Evolutionary conservation across 306 rosid species (phyloP).

Genomic region (Sophora flavescens): DNA sequence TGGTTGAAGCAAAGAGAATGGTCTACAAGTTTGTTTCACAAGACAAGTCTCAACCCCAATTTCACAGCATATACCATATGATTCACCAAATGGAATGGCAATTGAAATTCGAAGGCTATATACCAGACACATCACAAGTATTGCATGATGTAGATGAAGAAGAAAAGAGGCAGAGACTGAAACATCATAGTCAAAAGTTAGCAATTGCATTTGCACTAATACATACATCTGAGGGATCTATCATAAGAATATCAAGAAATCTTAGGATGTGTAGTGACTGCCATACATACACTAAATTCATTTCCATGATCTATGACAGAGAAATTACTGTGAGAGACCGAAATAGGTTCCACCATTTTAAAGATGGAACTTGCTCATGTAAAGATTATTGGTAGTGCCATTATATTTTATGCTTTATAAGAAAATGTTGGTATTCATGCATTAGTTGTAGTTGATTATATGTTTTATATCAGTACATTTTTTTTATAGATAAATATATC

Average conservation of each 20-base stretch:
- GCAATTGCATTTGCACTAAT: constrained; percentile 87
- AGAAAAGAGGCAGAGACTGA: constrained; percentile 81
- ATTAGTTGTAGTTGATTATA: no score
- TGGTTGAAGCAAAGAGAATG: constrained; percentile 71
- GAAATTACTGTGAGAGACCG: constrained; percentile 77
- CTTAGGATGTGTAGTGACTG: constrained; percentile 89
- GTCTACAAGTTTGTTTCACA: constrained; percentile 81
- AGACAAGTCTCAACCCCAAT: constrained; percentile 67
- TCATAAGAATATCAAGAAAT: constrained; percentile 76
- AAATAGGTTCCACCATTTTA: constrained; percentile 81
- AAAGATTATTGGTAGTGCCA: constrained; percentile 73
- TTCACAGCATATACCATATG: constrained; percentile 60
- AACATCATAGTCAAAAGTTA: constrained; percentile 82
- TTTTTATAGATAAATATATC: no score
- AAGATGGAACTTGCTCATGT: constrained; percentile 88
- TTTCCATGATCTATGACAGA: constrained; percentile 71
- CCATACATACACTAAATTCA: constrained; percentile 75
- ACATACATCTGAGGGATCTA: constrained; percentile 68
- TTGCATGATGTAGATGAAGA: constrained; percentile 79
- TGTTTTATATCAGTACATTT: no score
- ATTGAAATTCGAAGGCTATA: constrained; percentile 84
- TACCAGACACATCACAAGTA: constrained; percentile 75
- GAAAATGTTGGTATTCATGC: no score
- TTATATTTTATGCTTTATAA: constrained; percentile 15
- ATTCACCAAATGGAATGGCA: constrained; percentile 99